phyloP scores from a whole-genome alignment of 179 eudicot species.

The Amaranthus tricolor region DNA sequence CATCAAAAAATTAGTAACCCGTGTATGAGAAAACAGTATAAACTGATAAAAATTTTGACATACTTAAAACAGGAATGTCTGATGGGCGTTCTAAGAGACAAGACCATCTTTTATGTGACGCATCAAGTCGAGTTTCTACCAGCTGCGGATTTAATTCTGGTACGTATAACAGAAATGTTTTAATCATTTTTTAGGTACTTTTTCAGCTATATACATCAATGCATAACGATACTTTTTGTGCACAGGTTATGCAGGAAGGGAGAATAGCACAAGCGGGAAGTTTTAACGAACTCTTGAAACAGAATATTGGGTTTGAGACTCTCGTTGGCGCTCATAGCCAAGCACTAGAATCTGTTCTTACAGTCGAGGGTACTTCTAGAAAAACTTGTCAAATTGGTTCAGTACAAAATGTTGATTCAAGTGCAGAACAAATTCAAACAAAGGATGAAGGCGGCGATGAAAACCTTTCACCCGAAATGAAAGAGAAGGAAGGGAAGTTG shows the following conservation, averaged over 20 bases:
- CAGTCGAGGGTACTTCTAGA: conserved; percentile 49
- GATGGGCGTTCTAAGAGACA: conserved; percentile 72
- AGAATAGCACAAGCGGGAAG: conserved; percentile 80
- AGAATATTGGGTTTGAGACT: conserved; percentile 75
- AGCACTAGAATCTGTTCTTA: conserved; percentile 77
- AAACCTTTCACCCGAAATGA: conserved; percentile 47
- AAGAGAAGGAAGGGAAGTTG: conserved; percentile 55
- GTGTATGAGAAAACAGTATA: too few species aligned
- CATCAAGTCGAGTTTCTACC: conserved; percentile 99
- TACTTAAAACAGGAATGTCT: conserved; percentile 65
- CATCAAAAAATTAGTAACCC: too few species aligned
- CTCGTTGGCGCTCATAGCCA: conserved; percentile 90
- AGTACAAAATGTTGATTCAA: conserved; percentile 32
- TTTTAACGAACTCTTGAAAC: conserved; percentile 69
- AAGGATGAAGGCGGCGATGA: conserved; percentile 49
- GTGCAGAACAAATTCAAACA: conserved; percentile 41
- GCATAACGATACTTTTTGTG: background rate
- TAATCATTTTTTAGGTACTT: too few species aligned
- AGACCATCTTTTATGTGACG: conserved; percentile 82
- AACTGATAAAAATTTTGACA: too few species aligned
- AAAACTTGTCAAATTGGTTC: conserved; percentile 31
- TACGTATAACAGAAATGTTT: conserved; percentile 26
- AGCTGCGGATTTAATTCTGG: conserved; percentile 94
- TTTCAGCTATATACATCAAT: too few species aligned
- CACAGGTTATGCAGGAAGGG: conserved; percentile 93